Evolutionary conservation across 352 stramenopile species (phyloP), one percentile per base, ranked within the genome.

Genomic region (Phytophthora syringae): DNA sequence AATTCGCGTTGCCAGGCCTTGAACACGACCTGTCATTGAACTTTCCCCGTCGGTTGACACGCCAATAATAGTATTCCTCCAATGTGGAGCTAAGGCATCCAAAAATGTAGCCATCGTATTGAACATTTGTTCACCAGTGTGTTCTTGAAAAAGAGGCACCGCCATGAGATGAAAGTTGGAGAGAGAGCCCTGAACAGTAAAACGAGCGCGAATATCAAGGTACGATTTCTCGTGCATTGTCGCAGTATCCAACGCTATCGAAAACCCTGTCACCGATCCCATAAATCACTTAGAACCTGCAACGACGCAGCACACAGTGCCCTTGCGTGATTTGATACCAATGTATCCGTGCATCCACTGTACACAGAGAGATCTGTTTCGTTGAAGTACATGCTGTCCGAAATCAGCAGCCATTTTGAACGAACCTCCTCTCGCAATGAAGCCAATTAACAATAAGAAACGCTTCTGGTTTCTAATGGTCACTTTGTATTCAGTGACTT

Each of bases 331-430:
- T 53, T 53, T n/a, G 25, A 53, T 7, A 53, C 47, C 18, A 25
- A 27, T 20, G 22, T 42, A 15, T 53, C 27, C 9, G 47, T 53
- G 16, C 47, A 25, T 11, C 47, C 47, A 28, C 1, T 30, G 27
- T 42, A 53, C 47, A 53, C n/a, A 18, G 16, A 40, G 2, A 53
- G 22, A 15, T 27, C 47, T 4, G 47, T 42, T 53, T 53, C 28
- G 25, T n/a, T 53, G 24, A 11, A 4, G 28, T 40, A 53, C 27
- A 27, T 27, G 22, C 6, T 42, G 27, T 18, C 25, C 28, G 21
- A 40, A 40, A 10, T 43, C 47, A 16, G 28, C 47, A 25, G 47
- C 47, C 47, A 42, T 53, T 53, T 27, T 30, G 37, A 42, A 53
- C 18, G 16, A 53, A 42, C n/a, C 27, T 18, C 47, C 47, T 42